phyloP scores from a whole-genome alignment of 208 protist species.

The Polymyxa betae region DNA sequence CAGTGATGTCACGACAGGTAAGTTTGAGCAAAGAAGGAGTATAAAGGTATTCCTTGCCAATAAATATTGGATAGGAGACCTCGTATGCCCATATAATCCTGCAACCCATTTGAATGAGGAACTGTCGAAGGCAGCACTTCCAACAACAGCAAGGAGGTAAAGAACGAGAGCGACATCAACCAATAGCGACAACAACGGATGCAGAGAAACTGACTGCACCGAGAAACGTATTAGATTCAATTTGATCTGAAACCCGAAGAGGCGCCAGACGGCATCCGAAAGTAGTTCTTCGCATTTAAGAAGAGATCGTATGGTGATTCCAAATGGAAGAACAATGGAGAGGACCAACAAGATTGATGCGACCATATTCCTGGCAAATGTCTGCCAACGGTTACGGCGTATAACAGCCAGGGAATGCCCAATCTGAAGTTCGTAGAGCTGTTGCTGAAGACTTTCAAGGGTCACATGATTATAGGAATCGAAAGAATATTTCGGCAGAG shows the following conservation, averaged over 20 bases:
- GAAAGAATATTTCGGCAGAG: not conserved
- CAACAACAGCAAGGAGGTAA: not conserved
- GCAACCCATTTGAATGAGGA: conserved; percentile 32
- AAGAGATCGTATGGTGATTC: not conserved
- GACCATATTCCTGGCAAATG: not conserved
- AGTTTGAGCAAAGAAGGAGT: conserved; percentile 20
- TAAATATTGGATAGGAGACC: not conserved
- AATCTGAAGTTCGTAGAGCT: conserved; percentile 10
- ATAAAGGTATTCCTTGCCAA: conserved; percentile 39
- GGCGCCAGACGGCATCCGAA: not conserved
- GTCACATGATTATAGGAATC: not conserved
- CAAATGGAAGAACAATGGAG: not conserved
- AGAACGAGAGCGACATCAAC: not conserved
- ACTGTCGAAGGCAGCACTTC: conserved; percentile 1
- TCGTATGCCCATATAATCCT: not conserved
- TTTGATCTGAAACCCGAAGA: not conserved
- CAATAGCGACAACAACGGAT: not conserved
- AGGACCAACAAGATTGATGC: not conserved
- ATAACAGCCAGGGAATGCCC: not conserved
- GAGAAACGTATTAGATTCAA: too few relatives aligned
- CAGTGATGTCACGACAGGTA: not conserved
- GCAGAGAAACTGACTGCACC: not conserved
- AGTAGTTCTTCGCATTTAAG: not conserved
- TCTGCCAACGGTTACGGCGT: not conserved
- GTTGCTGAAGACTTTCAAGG: not conserved